phyloP scores from a whole-genome alignment of 2,329 filamentous ascomycete genomes.

The Ceratocystis colombiana region DNA sequence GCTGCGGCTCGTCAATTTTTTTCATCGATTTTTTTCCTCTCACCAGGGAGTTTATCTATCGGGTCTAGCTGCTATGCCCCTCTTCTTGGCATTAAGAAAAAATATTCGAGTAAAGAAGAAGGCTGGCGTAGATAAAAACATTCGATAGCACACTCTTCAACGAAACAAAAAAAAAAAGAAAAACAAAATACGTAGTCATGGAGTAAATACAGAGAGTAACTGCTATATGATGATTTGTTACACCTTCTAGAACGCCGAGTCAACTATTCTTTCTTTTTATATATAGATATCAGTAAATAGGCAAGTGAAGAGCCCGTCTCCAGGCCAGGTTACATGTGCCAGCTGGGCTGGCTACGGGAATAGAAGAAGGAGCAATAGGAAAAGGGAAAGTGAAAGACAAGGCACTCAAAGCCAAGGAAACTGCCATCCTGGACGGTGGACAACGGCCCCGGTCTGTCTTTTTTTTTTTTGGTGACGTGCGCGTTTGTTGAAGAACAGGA shows the following conservation, averaged over 20 bases:
- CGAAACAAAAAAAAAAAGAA: neutral
- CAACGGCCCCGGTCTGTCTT: constrained; percentile 5
- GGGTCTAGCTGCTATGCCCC: neutral
- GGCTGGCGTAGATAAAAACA: neutral
- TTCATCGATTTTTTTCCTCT: neutral
- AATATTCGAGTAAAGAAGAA: neutral
- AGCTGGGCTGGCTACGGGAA: neutral
- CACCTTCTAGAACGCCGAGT: neutral
- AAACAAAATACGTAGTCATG: neutral
- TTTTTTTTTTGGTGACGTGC: constrained; percentile 14
- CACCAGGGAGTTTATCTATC: constrained; percentile 9
- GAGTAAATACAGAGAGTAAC: no score
- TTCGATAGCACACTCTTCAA: neutral
- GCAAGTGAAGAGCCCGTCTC: neutral
- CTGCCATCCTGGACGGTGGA: constrained; percentile 2
- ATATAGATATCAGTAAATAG: neutral
- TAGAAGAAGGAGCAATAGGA: constrained; percentile 10
- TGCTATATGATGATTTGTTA: no score
- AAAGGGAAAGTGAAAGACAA: neutral
- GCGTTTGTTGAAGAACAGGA: constrained; percentile 5
- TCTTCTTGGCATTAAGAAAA: constrained; percentile 12
- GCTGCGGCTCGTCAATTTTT: constrained; percentile 4
- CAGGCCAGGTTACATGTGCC: neutral
- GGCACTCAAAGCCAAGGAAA: constrained; percentile 3
- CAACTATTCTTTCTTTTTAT: neutral